Evolutionary conservation across 2,329 filamentous ascomycete species (phyloP), one percentile per base, ranked within the genome.

Genomic region (Colletotrichum filicis): DNA sequence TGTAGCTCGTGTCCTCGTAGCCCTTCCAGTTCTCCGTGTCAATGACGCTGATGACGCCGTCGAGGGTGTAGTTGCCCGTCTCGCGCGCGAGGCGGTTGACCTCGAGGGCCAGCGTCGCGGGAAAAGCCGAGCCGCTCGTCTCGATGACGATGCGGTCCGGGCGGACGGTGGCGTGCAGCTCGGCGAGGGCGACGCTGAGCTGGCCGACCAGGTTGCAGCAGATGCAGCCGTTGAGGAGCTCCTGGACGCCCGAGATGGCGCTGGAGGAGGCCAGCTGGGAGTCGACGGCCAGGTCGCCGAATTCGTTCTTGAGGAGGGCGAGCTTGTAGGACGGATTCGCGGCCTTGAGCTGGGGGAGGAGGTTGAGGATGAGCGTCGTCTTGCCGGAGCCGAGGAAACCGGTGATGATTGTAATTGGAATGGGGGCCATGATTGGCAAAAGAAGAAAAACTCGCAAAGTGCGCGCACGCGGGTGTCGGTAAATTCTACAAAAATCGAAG

Each of bases 201-300:
- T 97, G 94, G 19, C 97, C 97, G 74, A 99, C 96, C 30, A 98
- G 92, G 81, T 98, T 98, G 86, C 97, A 99, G 89, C 97, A 99
- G 83, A 99, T 98, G 85, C 97, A 98, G 76, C 96, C 97, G 82
- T 98, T 97, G 66, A 99, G 92, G 1, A 99, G 89, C 83, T 99
- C 97, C 78, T 94, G 93, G 5, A 98, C 95, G 68, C 95, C 96
- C 1, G 94, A 93, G 77, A 99, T 95, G 75, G 95, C 92, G 62
- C 91, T 91, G 16, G 93, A 93, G 0, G 93, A 88, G 19, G 97
- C 96, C 35, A 99, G 92, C 82, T 98, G 94, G 1, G 94, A 97
- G 86, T 99, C 97, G 80, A 99, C 89, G 46, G 95, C 95, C 55
- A 99, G 85, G 82, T 98, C 95, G 80, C 97, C 97, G 82, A 98